A percentile compares a stretch with the other conserved stretches of the same genome.
Conservation (phyloP, 352 stramenopile species). For the Phytophthora vignae region DNA sequence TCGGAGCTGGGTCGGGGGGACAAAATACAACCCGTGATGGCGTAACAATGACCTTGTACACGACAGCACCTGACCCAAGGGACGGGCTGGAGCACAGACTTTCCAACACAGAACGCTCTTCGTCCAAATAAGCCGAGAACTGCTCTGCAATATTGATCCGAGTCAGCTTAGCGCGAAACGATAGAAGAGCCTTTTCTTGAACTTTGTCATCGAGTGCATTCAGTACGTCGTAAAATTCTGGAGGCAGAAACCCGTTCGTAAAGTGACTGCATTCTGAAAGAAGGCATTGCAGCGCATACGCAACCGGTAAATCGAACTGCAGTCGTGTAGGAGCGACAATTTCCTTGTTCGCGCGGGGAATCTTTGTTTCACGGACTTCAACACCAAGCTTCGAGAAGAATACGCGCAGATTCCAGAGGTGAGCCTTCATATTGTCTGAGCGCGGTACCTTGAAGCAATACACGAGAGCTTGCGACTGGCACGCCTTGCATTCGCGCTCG, state of each 20-base stretch:
- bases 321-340: background rate
- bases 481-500: slow-evolving; percentile 42
- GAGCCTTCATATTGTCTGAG: slow-evolving; percentile 15
- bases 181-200: slow-evolving; percentile 57
- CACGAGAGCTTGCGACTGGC: slow-evolving; percentile 49
- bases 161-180: slow-evolving; percentile 40
- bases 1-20: slow-evolving; percentile 52
- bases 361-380: slow-evolving; percentile 57
- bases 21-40: slow-evolving; percentile 75
- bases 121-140: slow-evolving; percentile 47
- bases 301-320: slow-evolving; percentile 39
- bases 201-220: slow-evolving; percentile 36
- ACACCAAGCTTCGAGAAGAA: slow-evolving; percentile 59
- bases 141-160: slow-evolving; percentile 35
- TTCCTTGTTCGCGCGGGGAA: slow-evolving; percentile 24
- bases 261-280: slow-evolving; percentile 57
- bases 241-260: slow-evolving; percentile 48
- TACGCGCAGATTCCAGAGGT: slow-evolving; percentile 55
- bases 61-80: slow-evolving; percentile 28
- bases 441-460: slow-evolving; percentile 42
- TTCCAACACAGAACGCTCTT: slow-evolving; percentile 42
- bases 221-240: slow-evolving; percentile 51
- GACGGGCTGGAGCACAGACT: slow-evolving; percentile 26
- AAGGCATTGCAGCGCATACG: slow-evolving; percentile 63
- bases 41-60: slow-evolving; percentile 76